Base-by-base conservation (phyloP, 2,329 filamentous ascomycete genomes). In the Pyrenophora graminea region DNA sequence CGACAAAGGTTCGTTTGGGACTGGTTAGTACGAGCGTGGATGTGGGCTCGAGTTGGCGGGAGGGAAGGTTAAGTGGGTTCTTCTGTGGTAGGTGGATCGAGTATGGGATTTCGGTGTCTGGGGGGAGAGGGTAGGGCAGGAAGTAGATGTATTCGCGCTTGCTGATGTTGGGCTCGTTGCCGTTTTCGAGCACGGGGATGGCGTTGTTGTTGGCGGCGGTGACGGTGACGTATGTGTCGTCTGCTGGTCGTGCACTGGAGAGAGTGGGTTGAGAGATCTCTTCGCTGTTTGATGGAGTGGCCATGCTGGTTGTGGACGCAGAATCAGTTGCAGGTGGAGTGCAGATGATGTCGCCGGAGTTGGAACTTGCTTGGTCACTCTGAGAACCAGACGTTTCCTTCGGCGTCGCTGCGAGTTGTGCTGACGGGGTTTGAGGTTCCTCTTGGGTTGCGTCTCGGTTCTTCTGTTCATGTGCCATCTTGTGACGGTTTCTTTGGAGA, bases 11-110 rank as follows among this genome's bases (percentile, higher is more conserved):
- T 25, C 75, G 75, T 21, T 68, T 66, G 1, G 82, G 80, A 2
- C 83, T 83, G 0, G 86, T 88, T 39, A 89, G 73, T 10, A 89
- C 86, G 3, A 87, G 65, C 0, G 86, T 88, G 1, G 79, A 80
- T 0, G 86, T 89, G 13, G 82, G 82, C 67, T 89, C 86, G 42
- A 65, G 61, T 18, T 61, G 48, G 21, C 39, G 44, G 4, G 49
- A 33, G 0, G 58, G 54, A 0, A 66, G 55, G 36, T 64, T 57
- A 10, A 71, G 62, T 0, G 67, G 64, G 50, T 72, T 69, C 17
- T 27, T 41, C 21, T 46, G 2, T 0, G 67, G 67, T 13, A 72
- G 61, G 23, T 57, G 50, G 41, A 58, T 51, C 1, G 64, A 62
- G 59, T 72, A 72, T 8, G 69, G 68, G 10, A 69, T 38, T 0